These are phyloP conservation scores for Monosporascus sp. DNA, from an alignment of 2,329 filamentous ascomycete species.

Conservation along the genomic window DNA sequence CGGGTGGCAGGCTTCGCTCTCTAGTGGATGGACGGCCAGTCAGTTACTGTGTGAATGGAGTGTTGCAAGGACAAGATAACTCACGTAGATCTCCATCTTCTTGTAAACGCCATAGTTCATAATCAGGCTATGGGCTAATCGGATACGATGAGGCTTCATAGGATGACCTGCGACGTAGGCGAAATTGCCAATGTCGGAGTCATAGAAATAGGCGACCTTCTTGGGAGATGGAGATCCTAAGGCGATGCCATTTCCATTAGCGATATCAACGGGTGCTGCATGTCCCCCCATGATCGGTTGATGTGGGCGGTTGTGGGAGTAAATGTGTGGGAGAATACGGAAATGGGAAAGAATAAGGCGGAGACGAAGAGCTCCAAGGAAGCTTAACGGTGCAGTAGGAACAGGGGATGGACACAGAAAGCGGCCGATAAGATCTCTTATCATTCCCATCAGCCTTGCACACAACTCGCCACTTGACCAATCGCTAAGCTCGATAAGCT, in stretches of 20 bases:
- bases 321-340: conserved; percentile 4
- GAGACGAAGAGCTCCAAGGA: not conserved
- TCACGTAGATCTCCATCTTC: conserved; percentile 92
- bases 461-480: not conserved
- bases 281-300: conserved; percentile 38
- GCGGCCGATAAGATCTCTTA: no score
- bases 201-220: conserved; percentile 97
- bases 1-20: conserved; percentile 80
- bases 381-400: not conserved
- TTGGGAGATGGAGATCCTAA: conserved; percentile 49
- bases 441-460: not conserved
- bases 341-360: conserved; percentile 1
- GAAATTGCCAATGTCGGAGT: conserved; percentile 97
- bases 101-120: conserved; percentile 95
- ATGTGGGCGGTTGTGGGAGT: not conserved
- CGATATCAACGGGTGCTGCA: conserved; percentile 47
- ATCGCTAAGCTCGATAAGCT: not conserved
- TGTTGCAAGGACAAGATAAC: conserved; percentile 34
- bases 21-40: conserved; percentile 48
- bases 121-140: conserved; percentile 89
- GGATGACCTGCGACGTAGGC: conserved; percentile 95
- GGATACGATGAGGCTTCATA: conserved; percentile 97
- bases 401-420: no score
- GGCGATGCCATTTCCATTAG: conserved; percentile 43
- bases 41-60: conserved; percentile 29